These are phyloP conservation scores for Tetrapisispora nanseiensis DNA, from an alignment of 805 yeast species.

Conservation along the genomic window DNA sequence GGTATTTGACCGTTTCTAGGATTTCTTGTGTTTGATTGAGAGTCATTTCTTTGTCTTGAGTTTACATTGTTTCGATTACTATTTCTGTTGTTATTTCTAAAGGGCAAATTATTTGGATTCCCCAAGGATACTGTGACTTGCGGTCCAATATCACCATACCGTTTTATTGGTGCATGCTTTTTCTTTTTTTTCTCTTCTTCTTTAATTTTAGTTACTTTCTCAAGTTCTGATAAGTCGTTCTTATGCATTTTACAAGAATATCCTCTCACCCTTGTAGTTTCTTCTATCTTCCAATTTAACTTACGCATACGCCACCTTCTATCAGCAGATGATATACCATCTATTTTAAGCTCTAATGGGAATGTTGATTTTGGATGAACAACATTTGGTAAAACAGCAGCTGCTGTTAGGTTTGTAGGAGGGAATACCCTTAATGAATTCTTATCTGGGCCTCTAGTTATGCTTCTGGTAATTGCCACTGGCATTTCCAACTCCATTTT, in stretches of 20 bases:
- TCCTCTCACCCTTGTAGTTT: slow-evolving; percentile 54
- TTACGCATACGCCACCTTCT: slow-evolving; percentile 88
- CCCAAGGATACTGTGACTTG: slow-evolving; percentile 28
- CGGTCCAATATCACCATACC: slow-evolving; percentile 34
- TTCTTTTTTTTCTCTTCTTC: slow-evolving; percentile 35
- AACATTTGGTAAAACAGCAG: slow-evolving; percentile 81
- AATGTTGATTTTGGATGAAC: slow-evolving; percentile 81
- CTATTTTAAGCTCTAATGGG: slow-evolving; percentile 72
- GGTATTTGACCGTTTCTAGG: background rate
- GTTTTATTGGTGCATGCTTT: slow-evolving; percentile 22
- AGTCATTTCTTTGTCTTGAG: background rate
- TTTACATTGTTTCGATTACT: background rate
- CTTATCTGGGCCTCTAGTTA: slow-evolving; percentile 72
- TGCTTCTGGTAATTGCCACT: slow-evolving; percentile 63
- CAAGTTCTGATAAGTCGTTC: slow-evolving; percentile 34
- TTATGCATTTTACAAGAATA: slow-evolving; percentile 50
- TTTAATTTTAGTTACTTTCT: slow-evolving; percentile 17
- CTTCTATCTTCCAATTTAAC: slow-evolving; percentile 82
- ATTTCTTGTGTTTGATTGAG: background rate
- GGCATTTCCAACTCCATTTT: slow-evolving; percentile 47
- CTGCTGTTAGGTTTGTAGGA: slow-evolving; percentile 84
- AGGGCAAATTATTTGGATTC: slow-evolving; percentile 25
- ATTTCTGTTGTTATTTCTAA: background rate
- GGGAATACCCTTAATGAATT: slow-evolving; percentile 88
- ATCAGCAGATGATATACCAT: slow-evolving; percentile 51